Evolutionary conservation across 768 basidiomycete species (phyloP).

Genomic region (Mrakia gelida): DNA sequence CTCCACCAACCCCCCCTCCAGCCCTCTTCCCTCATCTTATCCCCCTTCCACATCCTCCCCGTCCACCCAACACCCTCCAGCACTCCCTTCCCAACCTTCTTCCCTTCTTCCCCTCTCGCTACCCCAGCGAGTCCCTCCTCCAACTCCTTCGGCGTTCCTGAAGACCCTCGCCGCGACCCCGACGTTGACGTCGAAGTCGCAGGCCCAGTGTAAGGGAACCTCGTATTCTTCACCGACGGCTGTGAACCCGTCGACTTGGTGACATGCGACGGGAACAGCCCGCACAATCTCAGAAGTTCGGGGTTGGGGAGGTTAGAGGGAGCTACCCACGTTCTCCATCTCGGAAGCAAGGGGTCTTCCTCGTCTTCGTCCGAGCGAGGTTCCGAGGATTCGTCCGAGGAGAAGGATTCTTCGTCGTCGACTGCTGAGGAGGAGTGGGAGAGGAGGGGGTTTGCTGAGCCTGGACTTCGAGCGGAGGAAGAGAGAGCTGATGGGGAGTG

Average conservation of each 20-base stretch:
- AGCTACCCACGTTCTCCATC: constrained; percentile 18
- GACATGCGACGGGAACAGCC: constrained; percentile 14
- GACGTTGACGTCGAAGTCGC: neutral
- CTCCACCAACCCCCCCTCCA: constrained; percentile 25
- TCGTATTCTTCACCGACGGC: neutral
- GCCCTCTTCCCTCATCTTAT: neutral
- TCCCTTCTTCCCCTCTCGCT: neutral
- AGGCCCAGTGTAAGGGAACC: constrained; percentile 3
- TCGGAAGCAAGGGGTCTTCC: neutral
- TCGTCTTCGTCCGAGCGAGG: constrained; percentile 6
- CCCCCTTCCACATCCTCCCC: constrained; percentile 26
- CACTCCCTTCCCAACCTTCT: constrained; percentile 19
- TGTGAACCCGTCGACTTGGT: neutral
- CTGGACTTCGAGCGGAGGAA: neutral
- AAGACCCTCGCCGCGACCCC: neutral
- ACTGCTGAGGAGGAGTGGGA: neutral
- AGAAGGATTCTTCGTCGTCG: neutral
- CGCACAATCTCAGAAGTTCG: neutral
- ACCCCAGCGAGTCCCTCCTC: neutral
- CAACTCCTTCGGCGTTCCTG: neutral
- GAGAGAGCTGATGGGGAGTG: neutral
- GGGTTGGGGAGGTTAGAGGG: constrained; percentile 22
- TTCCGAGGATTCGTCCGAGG: neutral
- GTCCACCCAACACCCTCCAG: constrained; percentile 16
- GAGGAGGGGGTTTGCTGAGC: neutral